Conservation (phyloP, 192 early-diverging fungal species). For the Rhizophlyctis rosea region DNA sequence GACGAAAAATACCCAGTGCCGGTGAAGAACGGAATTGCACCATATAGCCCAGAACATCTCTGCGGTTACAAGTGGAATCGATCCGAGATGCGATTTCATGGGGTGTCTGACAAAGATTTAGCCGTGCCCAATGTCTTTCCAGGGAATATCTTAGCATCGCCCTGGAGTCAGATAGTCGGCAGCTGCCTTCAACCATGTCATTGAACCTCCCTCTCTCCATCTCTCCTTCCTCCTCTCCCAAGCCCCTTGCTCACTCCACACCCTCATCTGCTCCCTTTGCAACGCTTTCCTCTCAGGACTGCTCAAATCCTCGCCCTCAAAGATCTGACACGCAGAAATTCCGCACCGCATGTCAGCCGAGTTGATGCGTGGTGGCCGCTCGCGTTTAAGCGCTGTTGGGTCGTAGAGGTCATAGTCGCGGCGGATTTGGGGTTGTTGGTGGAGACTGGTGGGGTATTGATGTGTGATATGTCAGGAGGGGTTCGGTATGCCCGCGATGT, state of each 20-base stretch:
- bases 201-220: conserved; percentile 31
- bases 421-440: conserved; percentile 43
- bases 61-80: too few species aligned
- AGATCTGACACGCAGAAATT: conserved; percentile 42
- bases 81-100: too few species aligned
- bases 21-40: too few species aligned
- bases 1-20: too few species aligned
- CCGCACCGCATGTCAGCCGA: conserved; percentile 44
- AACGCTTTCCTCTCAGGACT: conserved; percentile 15
- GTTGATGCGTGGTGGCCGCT: conserved; percentile 44
- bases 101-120: too few species aligned
- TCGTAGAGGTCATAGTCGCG: conserved; percentile 59
- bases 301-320: conserved; percentile 57
- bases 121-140: too few species aligned
- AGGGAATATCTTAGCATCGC: too few species aligned
- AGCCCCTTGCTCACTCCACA: conserved; percentile 44
- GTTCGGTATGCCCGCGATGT: too few species aligned
- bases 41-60: too few species aligned
- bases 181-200: conserved; percentile 37
- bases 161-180: too few species aligned
- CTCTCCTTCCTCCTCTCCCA: conserved; percentile 40
- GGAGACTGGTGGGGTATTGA: background rate
- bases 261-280: conserved; percentile 53
- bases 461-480: too few species aligned
- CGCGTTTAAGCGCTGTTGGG: conserved; percentile 43